A percentile compares a stretch with the other conserved stretches of the same genome.
phyloP scores from a whole-genome alignment of 441 rosid species.

The Populus hybrid region DNA sequence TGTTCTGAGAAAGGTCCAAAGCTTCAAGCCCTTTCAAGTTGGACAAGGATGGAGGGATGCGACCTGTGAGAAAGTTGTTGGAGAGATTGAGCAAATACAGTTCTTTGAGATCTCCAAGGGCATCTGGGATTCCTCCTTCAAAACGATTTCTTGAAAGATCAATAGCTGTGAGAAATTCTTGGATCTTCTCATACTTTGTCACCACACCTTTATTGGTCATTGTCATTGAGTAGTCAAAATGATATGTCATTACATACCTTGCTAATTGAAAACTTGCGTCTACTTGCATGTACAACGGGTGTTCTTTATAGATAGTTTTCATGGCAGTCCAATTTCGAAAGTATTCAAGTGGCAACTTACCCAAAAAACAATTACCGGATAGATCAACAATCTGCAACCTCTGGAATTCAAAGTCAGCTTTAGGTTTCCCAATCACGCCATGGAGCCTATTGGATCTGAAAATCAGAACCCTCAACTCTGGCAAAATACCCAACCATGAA shows the following conservation, averaged over 20 bases:
- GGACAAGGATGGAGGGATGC: conserved; percentile 21
- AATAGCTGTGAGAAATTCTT: background rate
- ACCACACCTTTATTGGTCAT: conserved; percentile 14
- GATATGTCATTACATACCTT: background rate
- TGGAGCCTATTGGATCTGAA: conserved; percentile 19
- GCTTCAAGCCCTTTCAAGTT: conserved; percentile 18
- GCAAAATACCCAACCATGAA: conserved; percentile 28
- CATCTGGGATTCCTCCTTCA: background rate
- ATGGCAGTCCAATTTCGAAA: conserved; percentile 42
- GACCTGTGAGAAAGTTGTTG: conserved; percentile 18
- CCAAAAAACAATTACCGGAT: conserved; percentile 52
- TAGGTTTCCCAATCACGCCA: conserved; percentile 10
- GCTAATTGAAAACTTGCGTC: background rate
- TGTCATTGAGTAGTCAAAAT: conserved; percentile 33
- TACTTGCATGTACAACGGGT: conserved; percentile 3
- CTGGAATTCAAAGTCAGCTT: conserved; percentile 20
- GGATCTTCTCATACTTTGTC: background rate
- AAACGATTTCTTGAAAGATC: background rate
- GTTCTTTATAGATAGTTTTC: conserved; percentile 39
- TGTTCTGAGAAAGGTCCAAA: conserved; percentile 35
- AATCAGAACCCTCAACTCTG: conserved; percentile 13
- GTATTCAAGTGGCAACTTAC: conserved; percentile 51
- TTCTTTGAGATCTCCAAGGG: conserved; percentile 17
- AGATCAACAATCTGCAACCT: conserved; percentile 52
- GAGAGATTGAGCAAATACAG: conserved; percentile 29